Base-by-base conservation (phyloP, 2,329 filamentous ascomycete species). In the Fusarium euwallaceae region DNA sequence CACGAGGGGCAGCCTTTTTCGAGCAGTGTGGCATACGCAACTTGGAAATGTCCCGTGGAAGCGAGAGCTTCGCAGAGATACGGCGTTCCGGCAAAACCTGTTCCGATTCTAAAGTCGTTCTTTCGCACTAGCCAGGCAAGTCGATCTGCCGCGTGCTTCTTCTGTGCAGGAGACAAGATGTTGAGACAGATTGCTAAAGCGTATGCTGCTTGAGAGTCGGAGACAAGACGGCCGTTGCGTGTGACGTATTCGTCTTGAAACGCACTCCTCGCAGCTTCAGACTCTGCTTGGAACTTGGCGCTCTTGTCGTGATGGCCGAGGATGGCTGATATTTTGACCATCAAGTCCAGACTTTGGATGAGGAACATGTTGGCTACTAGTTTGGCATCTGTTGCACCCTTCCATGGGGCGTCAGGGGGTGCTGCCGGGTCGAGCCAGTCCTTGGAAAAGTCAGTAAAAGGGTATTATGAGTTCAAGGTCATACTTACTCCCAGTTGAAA, bases 381-480 rank as follows among this genome's bases (percentile, higher is more conserved):
- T 29, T 79, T 78, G 2, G 80, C 76, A 45, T 83, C 79, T 0
- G 85, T 87, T 1, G 81, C 82, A 2, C 82, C 84, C 12, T 72
- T 73, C 12, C 80, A 83, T 0, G 86, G 82, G 79, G 78, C 34
- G 16, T 60, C 56, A 1, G 56, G 22, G 0, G 86, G 85, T 1
- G 86, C 81, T 24, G 81, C 79, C 0, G 86, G 86, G 64, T 87
- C 86, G 4, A 87, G 81, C 86, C 86, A 88, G 74, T 87, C 86
- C 17, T 84, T 84, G 29, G 80, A 81, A 0, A 59, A 7, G 36
- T 24, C 36, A n/a, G 53, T 17, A n/a, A 37, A 7, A 16, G 4
- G 20, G 4, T 20, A 11, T 4, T 6, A 36, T 6, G 14, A 24
- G 20, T 24, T 24, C 7, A 8, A 20, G 14, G 20, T 2, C 12